A percentile compares a stretch with the other conserved stretches of the same genome.
Evolutionary conservation across 495 filamentous ascomycete genomes (phyloP).

Genomic region (Bombardia bombarda): DNA sequence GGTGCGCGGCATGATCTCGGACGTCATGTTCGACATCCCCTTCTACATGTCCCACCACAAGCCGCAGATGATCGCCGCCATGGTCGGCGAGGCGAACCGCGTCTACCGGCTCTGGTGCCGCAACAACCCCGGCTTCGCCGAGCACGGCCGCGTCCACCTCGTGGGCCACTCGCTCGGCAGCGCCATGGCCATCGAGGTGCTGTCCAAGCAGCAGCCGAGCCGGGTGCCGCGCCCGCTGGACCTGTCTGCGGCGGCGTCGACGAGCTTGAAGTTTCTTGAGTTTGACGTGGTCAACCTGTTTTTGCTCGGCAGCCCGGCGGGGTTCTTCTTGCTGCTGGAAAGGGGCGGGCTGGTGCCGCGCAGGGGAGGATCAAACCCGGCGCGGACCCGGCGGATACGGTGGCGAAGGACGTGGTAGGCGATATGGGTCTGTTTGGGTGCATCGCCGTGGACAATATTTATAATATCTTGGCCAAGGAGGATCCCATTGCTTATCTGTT

Average conservation of each 20-base stretch:
- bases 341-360: slow-evolving; percentile 75
- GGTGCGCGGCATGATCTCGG: slow-evolving; percentile 81
- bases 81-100: slow-evolving; percentile 86
- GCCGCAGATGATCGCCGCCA: slow-evolving; percentile 83
- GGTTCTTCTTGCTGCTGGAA: slow-evolving; percentile 88
- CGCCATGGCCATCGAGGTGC: slow-evolving; percentile 85
- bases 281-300: slow-evolving; percentile 89
- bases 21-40: slow-evolving; percentile 96
- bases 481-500: slow-evolving; percentile 81
- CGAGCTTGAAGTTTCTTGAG: slow-evolving; percentile 64
- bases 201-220: slow-evolving; percentile 83
- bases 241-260: slow-evolving; percentile 28
- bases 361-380: slow-evolving; percentile 66
- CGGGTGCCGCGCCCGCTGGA: slow-evolving; percentile 44
- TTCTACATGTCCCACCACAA: slow-evolving; percentile 97
- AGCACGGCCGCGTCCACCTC: slow-evolving; percentile 77
- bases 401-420: slow-evolving; percentile 58
- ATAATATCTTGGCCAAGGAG: slow-evolving; percentile 72
- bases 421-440: slow-evolving; percentile 78
- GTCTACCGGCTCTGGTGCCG: slow-evolving; percentile 88
- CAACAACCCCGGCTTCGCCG: slow-evolving; percentile 80
- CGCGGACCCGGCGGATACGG: slow-evolving; percentile 51
- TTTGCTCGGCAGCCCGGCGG: slow-evolving; percentile 84
- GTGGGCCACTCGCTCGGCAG: slow-evolving; percentile 91
- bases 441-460: slow-evolving; percentile 88